Percentiles rank a stretch among this genome's conserved stretches.
phyloP scores from a whole-genome alignment of 2,329 filamentous ascomycete genomes.

The Lasiodiplodia sp. region DNA sequence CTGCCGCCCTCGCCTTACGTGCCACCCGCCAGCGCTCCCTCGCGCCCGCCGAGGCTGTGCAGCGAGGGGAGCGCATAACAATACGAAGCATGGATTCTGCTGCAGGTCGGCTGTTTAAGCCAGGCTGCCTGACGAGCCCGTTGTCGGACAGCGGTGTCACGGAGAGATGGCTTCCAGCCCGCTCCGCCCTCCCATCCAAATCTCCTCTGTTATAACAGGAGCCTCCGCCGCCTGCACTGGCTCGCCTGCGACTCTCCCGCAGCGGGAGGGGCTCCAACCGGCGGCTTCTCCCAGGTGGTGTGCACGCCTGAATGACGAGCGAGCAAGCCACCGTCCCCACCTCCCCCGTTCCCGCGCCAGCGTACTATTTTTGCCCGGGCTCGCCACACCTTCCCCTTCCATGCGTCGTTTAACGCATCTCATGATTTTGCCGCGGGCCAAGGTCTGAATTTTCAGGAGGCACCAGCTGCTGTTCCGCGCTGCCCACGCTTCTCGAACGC shows the following conservation, averaged over 20 bases:
- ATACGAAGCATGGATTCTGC: conserved; percentile 14
- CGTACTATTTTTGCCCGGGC: conserved; percentile 15
- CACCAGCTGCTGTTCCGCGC: background rate
- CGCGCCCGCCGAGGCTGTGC: conserved; percentile 8
- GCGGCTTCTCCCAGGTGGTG: conserved; percentile 22
- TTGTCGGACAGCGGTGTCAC: conserved; percentile 10
- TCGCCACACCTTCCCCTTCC: conserved; percentile 22
- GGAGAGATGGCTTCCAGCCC: conserved; percentile 20
- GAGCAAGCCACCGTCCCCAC: conserved; percentile 21
- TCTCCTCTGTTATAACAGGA: conserved; percentile 27
- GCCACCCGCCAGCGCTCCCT: conserved; percentile 1
- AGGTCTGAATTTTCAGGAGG: background rate
- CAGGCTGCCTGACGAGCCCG: conserved; percentile 12
- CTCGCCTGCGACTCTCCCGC: conserved; percentile 11
- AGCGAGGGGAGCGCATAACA: conserved; percentile 2
- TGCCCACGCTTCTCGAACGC: background rate
- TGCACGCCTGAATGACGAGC: conserved; percentile 24
- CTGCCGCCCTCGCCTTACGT: background rate
- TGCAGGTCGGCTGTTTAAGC: background rate
- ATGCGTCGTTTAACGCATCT: conserved; percentile 6
- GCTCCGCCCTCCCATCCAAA: conserved; percentile 21
- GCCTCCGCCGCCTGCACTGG: conserved; percentile 13
- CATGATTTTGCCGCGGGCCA: conserved; percentile 14
- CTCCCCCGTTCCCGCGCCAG: background rate
- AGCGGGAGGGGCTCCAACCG: background rate